These are phyloP conservation scores for Breynia disticha DNA, from an alignment of 441 rosid genomes.

Conservation along the genomic window DNA sequence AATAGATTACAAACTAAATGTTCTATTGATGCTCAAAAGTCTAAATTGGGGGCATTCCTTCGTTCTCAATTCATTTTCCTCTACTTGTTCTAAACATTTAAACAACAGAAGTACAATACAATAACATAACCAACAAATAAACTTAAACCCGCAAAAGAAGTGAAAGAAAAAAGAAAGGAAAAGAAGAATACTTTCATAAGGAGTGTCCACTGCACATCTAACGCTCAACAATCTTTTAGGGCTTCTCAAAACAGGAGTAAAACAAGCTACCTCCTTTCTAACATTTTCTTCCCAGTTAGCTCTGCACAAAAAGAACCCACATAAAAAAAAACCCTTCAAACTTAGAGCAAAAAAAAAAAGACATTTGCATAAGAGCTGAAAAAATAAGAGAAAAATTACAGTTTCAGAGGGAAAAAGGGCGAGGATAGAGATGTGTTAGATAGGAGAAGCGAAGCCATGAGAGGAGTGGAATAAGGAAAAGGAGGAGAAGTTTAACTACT, in stretches of 20 bases:
- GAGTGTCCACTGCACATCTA: constrained; percentile 19
- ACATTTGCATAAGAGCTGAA: too few species aligned
- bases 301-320: constrained; percentile 1
- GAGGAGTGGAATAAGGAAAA: neutral
- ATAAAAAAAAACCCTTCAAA: neutral
- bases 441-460: constrained; percentile 15
- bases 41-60: too few species aligned
- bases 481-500: neutral
- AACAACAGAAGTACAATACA: neutral
- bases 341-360: neutral
- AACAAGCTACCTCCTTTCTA: neutral
- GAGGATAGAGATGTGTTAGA: constrained; percentile 19
- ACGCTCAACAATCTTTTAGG: constrained; percentile 2
- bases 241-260: too few species aligned
- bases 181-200: constrained; percentile 19
- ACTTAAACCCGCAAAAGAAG: too few species aligned
- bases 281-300: neutral
- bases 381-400: constrained; percentile 7
- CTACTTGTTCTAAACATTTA: neutral
- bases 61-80: neutral
- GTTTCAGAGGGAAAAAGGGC: constrained; percentile 10
- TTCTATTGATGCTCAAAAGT: too few species aligned
- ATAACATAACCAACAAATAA: neutral
- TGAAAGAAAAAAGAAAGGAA: too few species aligned
- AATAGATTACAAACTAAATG: too few species aligned